Evolutionary conservation across 495 filamentous ascomycete genomes (phyloP).

Genomic region (Podospora didyma): DNA sequence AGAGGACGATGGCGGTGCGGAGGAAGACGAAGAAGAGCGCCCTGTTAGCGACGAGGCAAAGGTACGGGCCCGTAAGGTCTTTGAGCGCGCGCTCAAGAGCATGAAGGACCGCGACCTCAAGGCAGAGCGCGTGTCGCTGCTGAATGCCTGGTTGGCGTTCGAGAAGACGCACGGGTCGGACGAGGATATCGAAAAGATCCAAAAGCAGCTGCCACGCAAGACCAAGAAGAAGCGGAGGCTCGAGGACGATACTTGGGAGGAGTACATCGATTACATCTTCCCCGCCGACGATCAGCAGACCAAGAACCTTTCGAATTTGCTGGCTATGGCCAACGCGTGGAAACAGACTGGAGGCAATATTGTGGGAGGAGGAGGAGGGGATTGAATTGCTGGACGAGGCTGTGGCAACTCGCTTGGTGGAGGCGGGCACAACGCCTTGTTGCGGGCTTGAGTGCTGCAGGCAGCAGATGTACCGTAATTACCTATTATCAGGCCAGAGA

Average conservation of each 20-base stretch:
- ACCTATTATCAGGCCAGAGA: no score
- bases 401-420: no score
- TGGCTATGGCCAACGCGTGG: constrained; percentile 85
- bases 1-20: constrained; percentile 49
- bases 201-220: constrained; percentile 87
- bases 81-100: constrained; percentile 78
- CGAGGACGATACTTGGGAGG: constrained; percentile 94
- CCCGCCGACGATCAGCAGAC: constrained; percentile 90
- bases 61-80: constrained; percentile 72
- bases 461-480: no score
- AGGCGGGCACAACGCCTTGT: no score
- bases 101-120: constrained; percentile 93
- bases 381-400: background rate
- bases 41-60: constrained; percentile 82
- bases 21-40: constrained; percentile 47
- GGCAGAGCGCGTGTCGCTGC: constrained; percentile 85
- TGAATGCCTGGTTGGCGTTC: constrained; percentile 89
- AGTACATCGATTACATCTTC: constrained; percentile 97
- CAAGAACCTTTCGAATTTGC: constrained; percentile 74
- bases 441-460: no score
- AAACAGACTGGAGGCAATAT: constrained; percentile 58
- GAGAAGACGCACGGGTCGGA: constrained; percentile 76
- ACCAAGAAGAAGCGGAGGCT: constrained; percentile 92
- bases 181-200: constrained; percentile 78
- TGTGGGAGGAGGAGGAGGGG: constrained; percentile 5